Evolutionary conservation across 305 asterid genomes (phyloP).

Genomic region (Fraxinus floribunda): DNA sequence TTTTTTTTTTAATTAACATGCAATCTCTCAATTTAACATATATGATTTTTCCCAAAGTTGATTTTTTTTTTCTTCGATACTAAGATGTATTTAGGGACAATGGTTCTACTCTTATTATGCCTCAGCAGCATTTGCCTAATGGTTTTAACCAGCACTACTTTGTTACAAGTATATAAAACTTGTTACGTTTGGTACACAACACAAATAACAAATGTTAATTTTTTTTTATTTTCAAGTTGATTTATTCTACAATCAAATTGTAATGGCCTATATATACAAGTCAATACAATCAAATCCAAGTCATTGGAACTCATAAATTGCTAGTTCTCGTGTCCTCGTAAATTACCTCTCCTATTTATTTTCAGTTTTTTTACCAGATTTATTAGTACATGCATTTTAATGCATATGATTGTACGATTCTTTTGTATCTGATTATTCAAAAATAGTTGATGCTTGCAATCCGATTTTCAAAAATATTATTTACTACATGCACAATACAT

Average conservation of each 20-base stretch:
- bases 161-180: constrained; percentile 37
- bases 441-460: too few species aligned
- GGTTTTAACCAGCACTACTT: constrained; percentile 50
- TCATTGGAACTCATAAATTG: background rate
- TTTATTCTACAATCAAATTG: background rate
- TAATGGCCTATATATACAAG: background rate
- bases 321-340: background rate
- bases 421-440: too few species aligned
- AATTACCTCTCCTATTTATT: background rate
- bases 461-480: background rate
- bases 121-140: constrained; percentile 44
- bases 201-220: background rate
- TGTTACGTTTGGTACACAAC: background rate
- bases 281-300: background rate
- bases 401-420: background rate
- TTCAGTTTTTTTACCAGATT: background rate
- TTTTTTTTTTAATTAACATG: too few species aligned
- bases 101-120: constrained; percentile 40
- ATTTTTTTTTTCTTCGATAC: too few species aligned
- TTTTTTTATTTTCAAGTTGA: background rate
- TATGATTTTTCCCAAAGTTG: too few species aligned
- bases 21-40: too few species aligned
- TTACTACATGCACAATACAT: background rate
- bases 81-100: constrained; percentile 15
- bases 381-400: background rate